These are phyloP conservation scores for Botrytis galanthina DNA, from an alignment of 2,329 filamentous ascomycete species.

Conservation along the genomic window DNA sequence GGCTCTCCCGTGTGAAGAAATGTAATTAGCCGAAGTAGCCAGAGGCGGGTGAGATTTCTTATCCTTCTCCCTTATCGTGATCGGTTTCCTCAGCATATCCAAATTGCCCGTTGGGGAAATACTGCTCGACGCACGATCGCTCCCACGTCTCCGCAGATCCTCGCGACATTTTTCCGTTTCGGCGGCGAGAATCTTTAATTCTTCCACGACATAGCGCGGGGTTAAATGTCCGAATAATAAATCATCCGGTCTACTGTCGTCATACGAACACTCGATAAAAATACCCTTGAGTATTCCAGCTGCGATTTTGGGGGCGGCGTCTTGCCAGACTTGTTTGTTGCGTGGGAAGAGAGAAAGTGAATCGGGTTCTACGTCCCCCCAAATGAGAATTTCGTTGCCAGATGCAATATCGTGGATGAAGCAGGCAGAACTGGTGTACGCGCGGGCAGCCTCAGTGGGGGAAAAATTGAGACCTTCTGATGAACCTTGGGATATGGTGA, in stretches of 20 bases:
- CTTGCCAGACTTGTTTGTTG: slow-evolving; percentile 80
- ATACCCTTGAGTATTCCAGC: slow-evolving; percentile 71
- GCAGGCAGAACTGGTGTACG: slow-evolving; percentile 87
- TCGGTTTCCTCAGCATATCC: neutral
- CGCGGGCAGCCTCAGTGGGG: slow-evolving; percentile 45
- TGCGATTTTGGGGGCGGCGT: slow-evolving; percentile 82
- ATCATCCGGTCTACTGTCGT: slow-evolving; percentile 73
- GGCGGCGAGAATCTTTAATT: slow-evolving; percentile 68
- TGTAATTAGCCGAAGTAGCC: neutral
- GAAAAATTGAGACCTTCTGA: neutral
- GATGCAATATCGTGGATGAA: slow-evolving; percentile 78
- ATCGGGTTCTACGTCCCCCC: slow-evolving; percentile 94
- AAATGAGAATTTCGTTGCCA: slow-evolving; percentile 80
- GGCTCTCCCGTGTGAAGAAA: neutral
- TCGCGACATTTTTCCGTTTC: slow-evolving; percentile 26
- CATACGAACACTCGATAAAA: slow-evolving; percentile 95
- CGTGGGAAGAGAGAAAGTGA: slow-evolving; percentile 76
- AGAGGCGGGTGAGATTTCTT: neutral
- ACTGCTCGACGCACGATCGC: neutral
- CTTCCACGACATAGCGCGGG: slow-evolving; percentile 76
- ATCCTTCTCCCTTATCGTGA: neutral
- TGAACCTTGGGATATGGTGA: neutral
- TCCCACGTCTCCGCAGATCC: neutral
- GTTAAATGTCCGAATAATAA: slow-evolving; percentile 86
- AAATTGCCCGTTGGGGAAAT: too few relatives aligned